Evolutionary conservation across 2,329 filamentous ascomycete genomes (phyloP).

Genomic region (Zelopaecilomyces penicillatus): DNA sequence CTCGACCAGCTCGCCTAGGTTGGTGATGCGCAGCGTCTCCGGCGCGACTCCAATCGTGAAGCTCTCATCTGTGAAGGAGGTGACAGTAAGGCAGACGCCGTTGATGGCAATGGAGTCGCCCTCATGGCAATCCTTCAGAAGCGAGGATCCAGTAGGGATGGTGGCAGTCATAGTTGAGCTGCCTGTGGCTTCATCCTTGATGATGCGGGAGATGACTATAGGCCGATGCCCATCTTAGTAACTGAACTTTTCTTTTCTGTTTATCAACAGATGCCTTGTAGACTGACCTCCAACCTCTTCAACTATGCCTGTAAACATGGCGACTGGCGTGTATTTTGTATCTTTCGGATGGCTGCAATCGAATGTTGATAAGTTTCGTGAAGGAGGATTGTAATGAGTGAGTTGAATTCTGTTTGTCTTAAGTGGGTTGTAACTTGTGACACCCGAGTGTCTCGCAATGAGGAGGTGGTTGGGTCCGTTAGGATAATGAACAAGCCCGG

Average conservation of each 20-base stretch:
- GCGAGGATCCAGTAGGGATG: constrained; percentile 54
- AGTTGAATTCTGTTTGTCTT: too few species aligned
- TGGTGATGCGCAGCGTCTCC: constrained; percentile 91
- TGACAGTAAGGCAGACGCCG: constrained; percentile 91
- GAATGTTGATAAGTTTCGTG: too few species aligned
- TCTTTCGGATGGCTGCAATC: too few species aligned
- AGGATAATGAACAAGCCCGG: too few species aligned
- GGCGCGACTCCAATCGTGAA: constrained; percentile 95
- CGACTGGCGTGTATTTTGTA: constrained; percentile 11
- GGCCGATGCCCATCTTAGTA: constrained; percentile 7
- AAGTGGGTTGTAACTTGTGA: too few species aligned
- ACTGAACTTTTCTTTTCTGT: too few species aligned
- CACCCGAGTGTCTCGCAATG: too few species aligned
- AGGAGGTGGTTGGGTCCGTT: too few species aligned
- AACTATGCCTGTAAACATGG: constrained; percentile 93
- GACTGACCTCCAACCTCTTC: constrained; percentile 83
- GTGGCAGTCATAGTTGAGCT: constrained; percentile 87
- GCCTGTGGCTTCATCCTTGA: constrained; percentile 71
- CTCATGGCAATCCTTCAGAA: constrained; percentile 74
- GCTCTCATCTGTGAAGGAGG: constrained; percentile 36
- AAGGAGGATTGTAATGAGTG: too few species aligned
- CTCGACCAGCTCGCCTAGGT: constrained; percentile 67
- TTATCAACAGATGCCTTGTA: not conserved
- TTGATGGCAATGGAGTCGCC: constrained; percentile 95
- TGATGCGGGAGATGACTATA: constrained; percentile 73